Evolutionary conservation across 441 rosid species (phyloP).

Genomic region (Bruguiera hainesii): DNA sequence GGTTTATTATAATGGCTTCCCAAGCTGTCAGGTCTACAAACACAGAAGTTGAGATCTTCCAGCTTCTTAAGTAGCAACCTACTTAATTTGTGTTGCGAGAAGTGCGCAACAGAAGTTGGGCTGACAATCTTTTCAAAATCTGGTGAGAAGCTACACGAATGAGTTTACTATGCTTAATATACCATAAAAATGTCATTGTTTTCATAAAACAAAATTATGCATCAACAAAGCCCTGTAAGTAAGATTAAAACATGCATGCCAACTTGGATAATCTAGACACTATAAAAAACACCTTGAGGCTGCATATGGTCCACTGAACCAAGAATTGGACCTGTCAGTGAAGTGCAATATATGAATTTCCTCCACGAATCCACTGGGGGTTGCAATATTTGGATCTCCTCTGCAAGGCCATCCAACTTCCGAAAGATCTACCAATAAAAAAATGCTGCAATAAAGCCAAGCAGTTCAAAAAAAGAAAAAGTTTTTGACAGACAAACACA

Average conservation of each 20-base stretch:
- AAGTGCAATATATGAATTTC: conserved; percentile 86
- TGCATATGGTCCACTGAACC: conserved; percentile 97
- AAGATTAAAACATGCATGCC: not conserved
- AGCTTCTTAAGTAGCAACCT: conserved; percentile 62
- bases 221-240: not conserved
- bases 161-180: conserved; percentile 2
- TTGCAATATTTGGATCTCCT: conserved; percentile 78
- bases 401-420: conserved; percentile 74
- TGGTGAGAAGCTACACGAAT: conserved; percentile 31
- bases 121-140: conserved; percentile 81
- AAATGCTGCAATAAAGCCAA: conserved; percentile 12
- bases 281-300: conserved; percentile 66
- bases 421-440: conserved; percentile 57
- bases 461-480: not conserved
- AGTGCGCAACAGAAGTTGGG: conserved; percentile 89
- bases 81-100: conserved; percentile 76
- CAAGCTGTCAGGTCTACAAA: conserved; percentile 30
- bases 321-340: conserved; percentile 76
- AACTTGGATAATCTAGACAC: not conserved
- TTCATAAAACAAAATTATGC: not conserved
- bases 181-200: not conserved
- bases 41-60: conserved; percentile 45
- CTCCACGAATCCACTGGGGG: conserved; percentile 92
- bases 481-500: not conserved
- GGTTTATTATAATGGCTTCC: conserved; percentile 27